phyloP scores from a whole-genome alignment of 371 early-diverging fungal genomes.

The Nematocida sp. region DNA sequence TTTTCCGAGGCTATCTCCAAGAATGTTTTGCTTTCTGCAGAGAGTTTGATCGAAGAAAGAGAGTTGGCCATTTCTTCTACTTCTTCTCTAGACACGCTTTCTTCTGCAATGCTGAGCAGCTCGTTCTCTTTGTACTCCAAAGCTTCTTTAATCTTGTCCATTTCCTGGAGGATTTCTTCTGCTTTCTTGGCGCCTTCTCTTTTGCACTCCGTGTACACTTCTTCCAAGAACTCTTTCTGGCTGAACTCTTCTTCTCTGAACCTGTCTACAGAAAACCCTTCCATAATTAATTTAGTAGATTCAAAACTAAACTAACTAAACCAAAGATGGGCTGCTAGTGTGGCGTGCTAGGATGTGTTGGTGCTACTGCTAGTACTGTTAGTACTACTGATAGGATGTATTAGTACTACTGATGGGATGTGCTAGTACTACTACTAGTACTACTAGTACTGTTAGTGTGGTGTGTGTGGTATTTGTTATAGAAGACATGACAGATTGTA shows the following conservation, averaged over 20 bases:
- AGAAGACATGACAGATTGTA: no score
- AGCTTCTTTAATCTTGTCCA: slow-evolving; percentile 34
- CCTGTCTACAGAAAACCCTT: slow-evolving; percentile 16
- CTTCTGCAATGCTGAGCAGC: not conserved
- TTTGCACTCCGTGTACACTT: slow-evolving; percentile 11
- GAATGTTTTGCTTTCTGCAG: not conserved
- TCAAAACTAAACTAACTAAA: no score
- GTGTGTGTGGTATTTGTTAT: no score
- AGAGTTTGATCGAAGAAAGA: slow-evolving; percentile 17
- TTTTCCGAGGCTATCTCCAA: not conserved
- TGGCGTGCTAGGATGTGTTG: no score
- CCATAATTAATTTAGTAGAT: slow-evolving; percentile 5
- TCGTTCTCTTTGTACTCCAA: slow-evolving; percentile 30
- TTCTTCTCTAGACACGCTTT: not conserved
- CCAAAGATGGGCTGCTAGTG: no score
- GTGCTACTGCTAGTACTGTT: no score
- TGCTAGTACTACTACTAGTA: no score
- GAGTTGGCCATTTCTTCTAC: slow-evolving; percentile 18
- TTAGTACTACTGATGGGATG: no score
- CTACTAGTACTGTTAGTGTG: no score
- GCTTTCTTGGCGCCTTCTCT: not conserved
- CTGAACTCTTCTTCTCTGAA: slow-evolving; percentile 30
- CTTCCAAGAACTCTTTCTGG: slow-evolving; percentile 20
- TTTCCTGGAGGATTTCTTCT: not conserved
- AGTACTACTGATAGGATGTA: no score